Evolutionary conservation across 164 flowering plant genomes (phyloP).

Genomic region (Protea cynaroides): DNA sequence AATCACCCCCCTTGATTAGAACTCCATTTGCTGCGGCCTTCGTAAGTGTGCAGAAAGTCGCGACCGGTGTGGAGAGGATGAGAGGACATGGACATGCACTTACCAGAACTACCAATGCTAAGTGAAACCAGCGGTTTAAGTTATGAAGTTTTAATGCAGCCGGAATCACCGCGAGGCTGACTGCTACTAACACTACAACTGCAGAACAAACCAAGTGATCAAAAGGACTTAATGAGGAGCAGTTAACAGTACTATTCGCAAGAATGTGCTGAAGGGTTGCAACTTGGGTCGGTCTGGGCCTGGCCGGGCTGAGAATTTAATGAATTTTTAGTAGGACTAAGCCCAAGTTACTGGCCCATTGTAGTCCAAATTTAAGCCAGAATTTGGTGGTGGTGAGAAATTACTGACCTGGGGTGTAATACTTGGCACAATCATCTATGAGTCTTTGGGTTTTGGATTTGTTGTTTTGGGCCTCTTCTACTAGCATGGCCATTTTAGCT

Average conservation of each 20-base stretch:
- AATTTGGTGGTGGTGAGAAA: neutral
- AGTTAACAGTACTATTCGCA: too few species aligned
- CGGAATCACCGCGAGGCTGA: constrained; percentile 53
- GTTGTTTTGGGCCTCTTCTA: constrained; percentile 87
- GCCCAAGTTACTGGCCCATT: too few species aligned
- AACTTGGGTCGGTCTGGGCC: too few species aligned
- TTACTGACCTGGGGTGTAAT: constrained; percentile 77
- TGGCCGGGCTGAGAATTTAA: too few species aligned
- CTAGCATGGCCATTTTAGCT: constrained; percentile 88
- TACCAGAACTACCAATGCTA: constrained; percentile 75
- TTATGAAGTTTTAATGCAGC: constrained; percentile 39
- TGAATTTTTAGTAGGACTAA: too few species aligned
- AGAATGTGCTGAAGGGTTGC: too few species aligned
- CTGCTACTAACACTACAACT: constrained; percentile 59
- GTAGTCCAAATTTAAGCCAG: too few species aligned
- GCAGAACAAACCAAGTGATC: constrained; percentile 18
- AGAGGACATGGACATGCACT: constrained; percentile 97
- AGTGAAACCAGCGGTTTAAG: constrained; percentile 48
- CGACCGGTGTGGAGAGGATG: constrained; percentile 89
- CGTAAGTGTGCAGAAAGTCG: constrained; percentile 76
- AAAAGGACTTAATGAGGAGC: neutral
- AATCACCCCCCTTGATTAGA: constrained; percentile 81
- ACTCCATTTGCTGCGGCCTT: constrained; percentile 76
- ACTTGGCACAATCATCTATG: constrained; percentile 69
- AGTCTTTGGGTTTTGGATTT: constrained; percentile 62